Evolutionary conservation across 371 early-diverging fungal genomes (phyloP), one percentile per base, ranked within the genome.

Genomic region (Circinella minor): DNA sequence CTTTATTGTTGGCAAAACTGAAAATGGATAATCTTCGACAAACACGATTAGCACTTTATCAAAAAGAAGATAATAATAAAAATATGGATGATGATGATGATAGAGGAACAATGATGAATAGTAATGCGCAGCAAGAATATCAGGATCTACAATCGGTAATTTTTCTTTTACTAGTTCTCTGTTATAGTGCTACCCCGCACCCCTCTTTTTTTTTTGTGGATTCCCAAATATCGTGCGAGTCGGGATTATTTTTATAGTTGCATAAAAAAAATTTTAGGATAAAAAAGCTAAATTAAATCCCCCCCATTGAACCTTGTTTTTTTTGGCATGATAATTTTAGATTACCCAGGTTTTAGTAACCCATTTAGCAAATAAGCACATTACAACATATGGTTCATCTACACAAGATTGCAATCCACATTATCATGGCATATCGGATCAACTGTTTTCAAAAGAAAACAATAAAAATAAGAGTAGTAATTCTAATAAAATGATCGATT

Each of bases 21-120:
- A 83, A 83, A 61, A 18, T 83, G 57, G 81, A 83, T 72, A 83
- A 83, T 60, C 77, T 83, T 36, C 78, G 80, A 63, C 73, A 69
- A 61, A 61, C 67, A 6, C 79, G 71, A 46, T 65, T 66, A 11
- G 65, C 51, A 5, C n/a, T 62, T 18, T 66, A 55, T 43, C 43
- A 43, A 43, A 43, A 43, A 43, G 43, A 43, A 43, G 57, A n/a
- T 39, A 47, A 48, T 34, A 4, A 18, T 27, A 34, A 34, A 10
- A 57, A 57, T 7, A 27, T 36, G 20, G 43, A 36, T 55, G 37
- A 55, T 14, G 54, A 55, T 7, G 61, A 68, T 2, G 68, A 68
- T 49, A 34, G 46, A 43, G 10, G 17, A 17, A 39, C 18, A 15
- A 27, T n/a, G 55, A 11, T 57, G 8, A 51, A 34, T 13, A 51